Percentiles rank a stretch among this genome's conserved stretches.
These are phyloP conservation scores for Suhomyces choctaworum DNA, from an alignment of 1,139 yeast species.

Conservation along the genomic window DNA sequence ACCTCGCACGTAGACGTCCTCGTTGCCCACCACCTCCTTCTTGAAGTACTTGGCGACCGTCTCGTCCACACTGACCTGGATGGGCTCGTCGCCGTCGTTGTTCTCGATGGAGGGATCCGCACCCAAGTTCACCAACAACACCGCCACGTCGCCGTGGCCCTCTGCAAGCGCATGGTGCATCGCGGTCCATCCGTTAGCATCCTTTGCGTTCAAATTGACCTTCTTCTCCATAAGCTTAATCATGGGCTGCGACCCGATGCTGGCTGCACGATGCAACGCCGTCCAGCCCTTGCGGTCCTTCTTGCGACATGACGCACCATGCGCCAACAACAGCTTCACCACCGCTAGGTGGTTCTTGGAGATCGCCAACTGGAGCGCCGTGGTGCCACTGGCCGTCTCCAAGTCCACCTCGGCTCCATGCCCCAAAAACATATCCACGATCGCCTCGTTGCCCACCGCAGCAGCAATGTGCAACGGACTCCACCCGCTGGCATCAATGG, in stretches of 20 bases:
- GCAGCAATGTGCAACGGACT: conserved; percentile 82
- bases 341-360: conserved; percentile 62
- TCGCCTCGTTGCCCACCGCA: conserved; percentile 63
- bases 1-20: conserved; percentile 1
- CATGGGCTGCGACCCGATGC: conserved; percentile 65
- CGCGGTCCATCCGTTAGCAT: conserved; percentile 79
- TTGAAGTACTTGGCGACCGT: conserved; percentile 49
- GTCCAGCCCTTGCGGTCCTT: conserved; percentile 68
- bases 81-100: conserved; percentile 56
- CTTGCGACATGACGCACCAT: conserved; percentile 59
- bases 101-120: conserved; percentile 59
- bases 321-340: conserved; percentile 51
- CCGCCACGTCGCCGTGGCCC: conserved; percentile 81
- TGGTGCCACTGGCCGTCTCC: conserved; percentile 67
- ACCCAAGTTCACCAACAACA: conserved; percentile 58
- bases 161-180: conserved; percentile 91
- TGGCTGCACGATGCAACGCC: conserved; percentile 82
- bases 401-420: conserved; percentile 39
- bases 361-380: conserved; percentile 75
- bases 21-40: conserved; percentile 9
- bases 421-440: conserved; percentile 43
- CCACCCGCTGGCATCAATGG: conserved; percentile 80
- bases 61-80: conserved; percentile 62
- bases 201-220: conserved; percentile 69
- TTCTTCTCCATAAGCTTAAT: conserved; percentile 51